Percentiles rank a stretch among this genome's conserved stretches.
Evolutionary conservation across 2,329 filamentous ascomycete genomes (phyloP).

Genomic region (Xylaria sp.): DNA sequence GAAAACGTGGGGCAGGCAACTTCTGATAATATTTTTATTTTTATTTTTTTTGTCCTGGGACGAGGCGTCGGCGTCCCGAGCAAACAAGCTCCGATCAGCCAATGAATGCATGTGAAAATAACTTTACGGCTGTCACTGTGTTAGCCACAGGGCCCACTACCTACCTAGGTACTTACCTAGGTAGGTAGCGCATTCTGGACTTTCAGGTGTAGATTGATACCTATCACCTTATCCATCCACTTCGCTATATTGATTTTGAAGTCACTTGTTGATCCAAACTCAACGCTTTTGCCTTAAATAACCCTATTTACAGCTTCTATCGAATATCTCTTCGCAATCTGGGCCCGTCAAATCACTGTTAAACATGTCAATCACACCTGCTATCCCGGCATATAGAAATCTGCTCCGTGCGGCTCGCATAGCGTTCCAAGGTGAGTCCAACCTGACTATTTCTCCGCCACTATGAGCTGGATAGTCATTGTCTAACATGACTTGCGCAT

Average conservation of each 20-base stretch:
- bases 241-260: too few relatives aligned
- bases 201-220: not conserved
- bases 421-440: conserved; percentile 79
- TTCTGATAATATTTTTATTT: conserved; percentile 15
- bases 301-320: not conserved
- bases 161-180: too few relatives aligned
- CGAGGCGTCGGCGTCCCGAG: conserved; percentile 14
- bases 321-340: not conserved
- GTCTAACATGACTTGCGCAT: conserved; percentile 8
- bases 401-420: conserved; percentile 83
- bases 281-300: not conserved
- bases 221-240: not conserved
- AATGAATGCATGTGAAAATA: not conserved
- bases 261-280: not conserved
- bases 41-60: conserved; percentile 4
- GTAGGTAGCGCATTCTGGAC: not conserved
- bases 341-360: not conserved
- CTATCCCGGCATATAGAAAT: conserved; percentile 74
- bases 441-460: not conserved
- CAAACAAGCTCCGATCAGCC: conserved; percentile 19
- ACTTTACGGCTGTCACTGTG: not conserved
- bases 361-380: conserved; percentile 66
- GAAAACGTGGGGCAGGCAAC: conserved; percentile 24
- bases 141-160: conserved; percentile 2
- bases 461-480: not conserved